Evolutionary conservation across 176 grass and related monocot genomes (phyloP), one percentile per base, ranked within the genome.

Genomic region (barley (Hordeum vulgare)): DNA sequence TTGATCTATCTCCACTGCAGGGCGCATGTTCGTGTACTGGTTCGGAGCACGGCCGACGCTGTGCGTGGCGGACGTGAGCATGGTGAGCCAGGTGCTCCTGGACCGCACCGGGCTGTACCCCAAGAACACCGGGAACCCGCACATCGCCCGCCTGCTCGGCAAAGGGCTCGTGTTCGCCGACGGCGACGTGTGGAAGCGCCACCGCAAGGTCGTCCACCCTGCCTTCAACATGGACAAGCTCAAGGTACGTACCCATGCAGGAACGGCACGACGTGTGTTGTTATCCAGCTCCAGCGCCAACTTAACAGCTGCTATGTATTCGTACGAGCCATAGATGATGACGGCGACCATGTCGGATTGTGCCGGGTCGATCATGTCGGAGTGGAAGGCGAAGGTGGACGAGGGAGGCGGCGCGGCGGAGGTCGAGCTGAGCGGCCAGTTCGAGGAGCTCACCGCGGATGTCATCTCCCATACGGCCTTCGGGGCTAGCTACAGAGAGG

Each of bases 191-290:
- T 84, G 82, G 82, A 75, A 84, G 73, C 60, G 82, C 42, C 82
- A 84, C 14, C 82, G 82, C 42, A 76, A 84, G 61, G 81, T 84
- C 13, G 60, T 84, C 28, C 42, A 76, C 61, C 82, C 82, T 3
- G 82, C 82, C 5, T 84, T 84, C 31, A 66, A 84, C 42, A 31
- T 39, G 8, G 72, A 76, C 9, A 84, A 84, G 44, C 82, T 84
- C 9, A 66, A 84, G 60, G 71, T 76, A 3, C 11, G 36, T 44
- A 44, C 31, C 3, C 31, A 33, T 33, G 31, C 31, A 33, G 31
- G 31, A 33, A 33, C 31, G 3, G 3, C 31, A 14, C 44, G 37
- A 39, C 37, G 6, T 39, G 37, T 39, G 37, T 39, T 39, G 37
- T 39, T 0, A 39, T 8, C 37, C 37, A 39, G 37, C 37, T 39